These are phyloP conservation scores for Teratosphaeria nubilosa DNA, from an alignment of 2,329 filamentous ascomycete genomes.

Conservation along the genomic window DNA sequence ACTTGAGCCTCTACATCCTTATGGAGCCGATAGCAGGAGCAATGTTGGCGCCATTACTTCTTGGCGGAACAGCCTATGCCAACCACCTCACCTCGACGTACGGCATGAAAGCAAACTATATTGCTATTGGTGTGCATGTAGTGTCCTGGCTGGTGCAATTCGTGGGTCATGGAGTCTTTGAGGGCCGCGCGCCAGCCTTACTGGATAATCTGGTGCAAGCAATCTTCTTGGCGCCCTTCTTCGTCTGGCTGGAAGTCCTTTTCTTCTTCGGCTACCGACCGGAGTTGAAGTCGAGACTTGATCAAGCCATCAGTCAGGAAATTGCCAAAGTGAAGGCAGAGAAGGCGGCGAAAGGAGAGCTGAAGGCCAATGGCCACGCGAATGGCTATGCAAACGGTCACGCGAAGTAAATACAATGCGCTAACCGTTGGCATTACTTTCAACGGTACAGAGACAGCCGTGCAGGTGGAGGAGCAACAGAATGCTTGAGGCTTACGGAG, in stretches of 20 bases:
- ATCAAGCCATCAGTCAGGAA: constrained; percentile 64
- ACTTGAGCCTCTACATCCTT: constrained; percentile 73
- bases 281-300: constrained; percentile 72
- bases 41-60: constrained; percentile 62
- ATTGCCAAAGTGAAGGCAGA: constrained; percentile 61
- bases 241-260: constrained; percentile 91
- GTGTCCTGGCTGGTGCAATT: constrained; percentile 83
- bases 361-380: constrained; percentile 12
- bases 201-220: constrained; percentile 89
- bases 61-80: constrained; percentile 61
- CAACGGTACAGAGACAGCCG: background rate
- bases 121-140: constrained; percentile 59
- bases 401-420: background rate
- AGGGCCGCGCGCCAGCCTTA: constrained; percentile 77
- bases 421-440: too few species aligned
- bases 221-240: constrained; percentile 84
- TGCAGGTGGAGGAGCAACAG: background rate
- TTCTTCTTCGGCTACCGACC: constrained; percentile 86
- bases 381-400: constrained; percentile 3
- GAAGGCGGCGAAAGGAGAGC: constrained; percentile 37
- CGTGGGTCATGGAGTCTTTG: constrained; percentile 79
- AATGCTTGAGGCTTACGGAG: background rate
- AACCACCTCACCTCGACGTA: constrained; percentile 64
- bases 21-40: constrained; percentile 89
- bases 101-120: constrained; percentile 50